Conservation (phyloP, 768 basidiomycete species). For the Leccinum longicurvipes region DNA sequence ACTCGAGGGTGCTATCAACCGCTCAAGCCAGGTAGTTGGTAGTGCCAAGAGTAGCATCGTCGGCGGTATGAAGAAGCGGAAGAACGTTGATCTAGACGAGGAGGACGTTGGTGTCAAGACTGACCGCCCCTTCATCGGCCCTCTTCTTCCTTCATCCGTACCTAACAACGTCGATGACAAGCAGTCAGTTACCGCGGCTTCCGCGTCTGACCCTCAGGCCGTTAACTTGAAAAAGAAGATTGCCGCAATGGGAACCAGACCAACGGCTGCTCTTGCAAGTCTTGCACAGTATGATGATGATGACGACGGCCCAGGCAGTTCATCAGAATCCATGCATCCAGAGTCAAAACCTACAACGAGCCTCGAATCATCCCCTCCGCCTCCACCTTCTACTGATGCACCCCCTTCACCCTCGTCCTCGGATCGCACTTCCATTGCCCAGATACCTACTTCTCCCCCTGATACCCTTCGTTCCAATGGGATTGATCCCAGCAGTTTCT, state of each 20-base stretch:
- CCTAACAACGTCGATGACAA: constrained; percentile 13
- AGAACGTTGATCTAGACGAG: constrained; percentile 42
- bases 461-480: constrained; percentile 20
- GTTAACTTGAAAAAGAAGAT: constrained; percentile 52
- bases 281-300: constrained; percentile 42
- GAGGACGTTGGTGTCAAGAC: constrained; percentile 51
- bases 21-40: constrained; percentile 16
- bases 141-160: constrained; percentile 53
- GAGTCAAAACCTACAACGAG: constrained; percentile 19
- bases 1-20: constrained; percentile 56
- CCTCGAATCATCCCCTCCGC: constrained; percentile 28
- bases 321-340: constrained; percentile 13
- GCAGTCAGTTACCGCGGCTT: constrained; percentile 14
- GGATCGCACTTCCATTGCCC: constrained; percentile 22
- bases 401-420: constrained; percentile 30
- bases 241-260: constrained; percentile 32
- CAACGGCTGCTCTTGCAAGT: constrained; percentile 35
- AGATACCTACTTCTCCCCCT: constrained; percentile 19
- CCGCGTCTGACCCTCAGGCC: constrained; percentile 49
- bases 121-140: constrained; percentile 58
- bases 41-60: constrained; percentile 39
- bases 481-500: constrained; percentile 38
- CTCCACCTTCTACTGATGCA: constrained; percentile 34
- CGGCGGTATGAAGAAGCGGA: constrained; percentile 47
- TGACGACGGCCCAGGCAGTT: constrained; percentile 35